Evolutionary conservation across 2,329 filamentous ascomycete genomes (phyloP), one percentile per base, ranked within the genome.

Genomic region (Aaosphaeria pasadenensis): DNA sequence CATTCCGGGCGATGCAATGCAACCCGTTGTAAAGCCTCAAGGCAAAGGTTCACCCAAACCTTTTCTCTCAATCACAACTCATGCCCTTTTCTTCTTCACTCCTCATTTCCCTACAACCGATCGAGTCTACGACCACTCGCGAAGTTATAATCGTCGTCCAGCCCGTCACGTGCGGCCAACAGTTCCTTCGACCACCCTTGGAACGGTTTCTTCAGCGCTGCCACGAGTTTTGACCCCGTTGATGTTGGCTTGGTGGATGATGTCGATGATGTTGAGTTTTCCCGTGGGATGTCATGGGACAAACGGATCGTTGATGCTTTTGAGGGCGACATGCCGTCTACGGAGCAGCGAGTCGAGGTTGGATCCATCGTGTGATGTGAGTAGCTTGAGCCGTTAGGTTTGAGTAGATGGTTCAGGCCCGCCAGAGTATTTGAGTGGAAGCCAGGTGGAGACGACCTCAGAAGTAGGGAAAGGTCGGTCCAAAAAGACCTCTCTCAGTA

Each of bases 81-180:
- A 24, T 24, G 17, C 33, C n/a, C 33, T 36, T 36, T n/a, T 36
- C 33, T 36, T 36, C 33, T 36, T 36, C n/a, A 9, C 33, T 36
- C 33, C n/a, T 9, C 9, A 36, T 3, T 36, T n/a, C 9, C 33
- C n/a, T n/a, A 36, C n/a, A 36, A n/a, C 33, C 33, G 7, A n/a
- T 36, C 33, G n/a, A 9, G 33, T 36, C 33, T 36, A 3, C 33
- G n/a, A 9, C 51, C 54, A 11, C 41, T 49, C 11, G 61, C 47
- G 39, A 70, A 70, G 47, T 69, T 70, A 52, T 70, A 70, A 39
- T 69, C 64, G 44, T 71, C 67, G 24, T 70, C 66, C 30, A 63
- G 51, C 30, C 59, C 55, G 31, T 68, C 58, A 47, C 61, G 56
- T 13, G 67, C 66, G 39, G 57, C 59, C 4, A 69, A 52, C 4